These are phyloP conservation scores for Quercus engelmannii DNA, from an alignment of 306 rosid species.

Conservation along the genomic window DNA sequence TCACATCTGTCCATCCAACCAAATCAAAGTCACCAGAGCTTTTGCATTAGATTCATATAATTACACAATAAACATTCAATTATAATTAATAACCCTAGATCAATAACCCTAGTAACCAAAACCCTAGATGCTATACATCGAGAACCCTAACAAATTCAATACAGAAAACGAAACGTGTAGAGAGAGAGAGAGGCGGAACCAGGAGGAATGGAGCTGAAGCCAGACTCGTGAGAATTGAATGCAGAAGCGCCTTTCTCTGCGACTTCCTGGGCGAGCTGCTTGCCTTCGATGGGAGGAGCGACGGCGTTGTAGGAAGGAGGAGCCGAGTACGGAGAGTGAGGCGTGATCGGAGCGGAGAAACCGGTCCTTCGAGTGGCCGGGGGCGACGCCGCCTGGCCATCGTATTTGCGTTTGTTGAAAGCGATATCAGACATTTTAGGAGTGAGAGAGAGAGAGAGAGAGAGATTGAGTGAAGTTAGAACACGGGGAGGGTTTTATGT, in stretches of 20 bases:
- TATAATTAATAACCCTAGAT: background rate
- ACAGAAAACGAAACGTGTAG: background rate
- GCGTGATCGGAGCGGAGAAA: slow-evolving; percentile 58
- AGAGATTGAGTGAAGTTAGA: slow-evolving; percentile 6
- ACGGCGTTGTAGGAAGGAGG: slow-evolving; percentile 61
- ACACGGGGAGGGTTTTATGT: background rate
- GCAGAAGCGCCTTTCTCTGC: slow-evolving; percentile 79
- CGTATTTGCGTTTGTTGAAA: slow-evolving; percentile 76
- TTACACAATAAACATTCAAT: too few relatives aligned
- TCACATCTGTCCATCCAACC: slow-evolving; percentile 42
- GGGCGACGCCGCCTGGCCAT: slow-evolving; percentile 48
- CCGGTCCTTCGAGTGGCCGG: slow-evolving; percentile 53
- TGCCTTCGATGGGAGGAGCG: slow-evolving; percentile 65
- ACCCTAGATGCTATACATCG: background rate
- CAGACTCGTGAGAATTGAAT: slow-evolving; percentile 60
- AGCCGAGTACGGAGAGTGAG: slow-evolving; percentile 45
- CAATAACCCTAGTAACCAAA: too few relatives aligned
- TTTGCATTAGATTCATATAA: background rate
- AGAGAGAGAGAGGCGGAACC: slow-evolving; percentile 1
- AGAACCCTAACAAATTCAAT: too few relatives aligned
- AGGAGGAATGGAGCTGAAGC: slow-evolving; percentile 35
- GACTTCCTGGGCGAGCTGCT: slow-evolving; percentile 92
- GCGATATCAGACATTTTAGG: slow-evolving; percentile 49
- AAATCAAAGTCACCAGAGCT: background rate
- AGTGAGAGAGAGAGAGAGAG: background rate